These are phyloP conservation scores for Colletotrichum gloeosporioides DNA, from an alignment of 2,329 filamentous ascomycete species.

Conservation along the genomic window DNA sequence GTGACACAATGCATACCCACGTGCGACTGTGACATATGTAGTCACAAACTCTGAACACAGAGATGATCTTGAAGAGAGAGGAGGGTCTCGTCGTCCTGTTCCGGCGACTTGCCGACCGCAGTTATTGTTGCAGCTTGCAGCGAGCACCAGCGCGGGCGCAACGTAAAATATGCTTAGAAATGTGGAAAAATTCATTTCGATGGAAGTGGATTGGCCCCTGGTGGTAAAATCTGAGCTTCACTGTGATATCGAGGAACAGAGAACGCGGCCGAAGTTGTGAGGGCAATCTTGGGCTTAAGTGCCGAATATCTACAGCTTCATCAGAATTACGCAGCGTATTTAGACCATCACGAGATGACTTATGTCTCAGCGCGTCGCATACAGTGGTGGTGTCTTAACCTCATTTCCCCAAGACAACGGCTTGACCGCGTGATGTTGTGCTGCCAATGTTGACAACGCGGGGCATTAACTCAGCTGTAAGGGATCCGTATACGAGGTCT, in stretches of 20 bases:
- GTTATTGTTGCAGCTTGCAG: conserved; percentile 14
- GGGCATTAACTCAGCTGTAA: background rate
- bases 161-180: background rate
- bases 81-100: background rate
- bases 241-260: background rate
- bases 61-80: background rate
- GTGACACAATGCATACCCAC: background rate
- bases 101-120: conserved; percentile 13
- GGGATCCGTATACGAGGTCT: background rate
- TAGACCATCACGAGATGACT: background rate
- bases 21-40: conserved; percentile 6
- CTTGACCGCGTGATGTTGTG: background rate
- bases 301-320: background rate
- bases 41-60: conserved; percentile 15
- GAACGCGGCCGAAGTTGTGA: background rate
- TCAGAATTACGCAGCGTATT: background rate
- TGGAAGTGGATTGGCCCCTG: background rate
- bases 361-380: background rate
- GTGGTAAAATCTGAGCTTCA: background rate
- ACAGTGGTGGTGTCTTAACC: background rate
- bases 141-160: background rate
- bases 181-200: background rate
- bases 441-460: background rate
- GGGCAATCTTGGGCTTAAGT: background rate
- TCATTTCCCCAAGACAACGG: background rate